Evolutionary conservation across 2,329 filamentous ascomycete species (phyloP).

Genomic region (Trichocomaceae sp.): DNA sequence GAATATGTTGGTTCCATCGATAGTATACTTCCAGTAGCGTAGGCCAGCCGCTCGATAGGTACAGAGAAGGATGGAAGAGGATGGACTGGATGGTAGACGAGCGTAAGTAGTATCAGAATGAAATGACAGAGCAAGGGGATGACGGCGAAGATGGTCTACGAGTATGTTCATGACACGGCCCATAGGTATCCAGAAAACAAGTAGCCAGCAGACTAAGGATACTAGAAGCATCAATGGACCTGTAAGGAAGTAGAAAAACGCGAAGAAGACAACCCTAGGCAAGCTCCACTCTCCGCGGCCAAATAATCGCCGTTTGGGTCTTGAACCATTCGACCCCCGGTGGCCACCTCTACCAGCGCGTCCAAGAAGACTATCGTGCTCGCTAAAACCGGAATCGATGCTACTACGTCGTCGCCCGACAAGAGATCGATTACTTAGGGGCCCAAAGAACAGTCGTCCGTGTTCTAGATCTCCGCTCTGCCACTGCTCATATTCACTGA

Average conservation of each 20-base stretch:
- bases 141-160: constrained; percentile 83
- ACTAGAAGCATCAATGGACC: constrained; percentile 79
- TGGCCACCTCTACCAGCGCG: constrained; percentile 50
- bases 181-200: constrained; percentile 98
- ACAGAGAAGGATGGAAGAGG: constrained; percentile 84
- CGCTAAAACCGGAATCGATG: constrained; percentile 71
- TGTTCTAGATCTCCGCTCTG: constrained; percentile 96
- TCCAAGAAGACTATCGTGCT: constrained; percentile 84
- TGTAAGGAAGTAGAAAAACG: constrained; percentile 91
- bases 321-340: constrained; percentile 36
- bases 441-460: constrained; percentile 91
- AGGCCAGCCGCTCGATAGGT: constrained; percentile 91
- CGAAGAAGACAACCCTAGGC: constrained; percentile 89
- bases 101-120: constrained; percentile 75
- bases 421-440: constrained; percentile 66
- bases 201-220: constrained; percentile 84
- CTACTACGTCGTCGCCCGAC: constrained; percentile 81
- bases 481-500: constrained; percentile 98
- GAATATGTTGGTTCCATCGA: constrained; percentile 98
- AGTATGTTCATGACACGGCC: constrained; percentile 87
- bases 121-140: constrained; percentile 88
- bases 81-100: constrained; percentile 62
- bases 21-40: constrained; percentile 98
- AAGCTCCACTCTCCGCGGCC: constrained; percentile 94
- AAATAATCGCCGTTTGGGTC: constrained; percentile 77